These are phyloP conservation scores for Lipomyces kockii DNA, from an alignment of 805 yeast species.

Conservation along the genomic window DNA sequence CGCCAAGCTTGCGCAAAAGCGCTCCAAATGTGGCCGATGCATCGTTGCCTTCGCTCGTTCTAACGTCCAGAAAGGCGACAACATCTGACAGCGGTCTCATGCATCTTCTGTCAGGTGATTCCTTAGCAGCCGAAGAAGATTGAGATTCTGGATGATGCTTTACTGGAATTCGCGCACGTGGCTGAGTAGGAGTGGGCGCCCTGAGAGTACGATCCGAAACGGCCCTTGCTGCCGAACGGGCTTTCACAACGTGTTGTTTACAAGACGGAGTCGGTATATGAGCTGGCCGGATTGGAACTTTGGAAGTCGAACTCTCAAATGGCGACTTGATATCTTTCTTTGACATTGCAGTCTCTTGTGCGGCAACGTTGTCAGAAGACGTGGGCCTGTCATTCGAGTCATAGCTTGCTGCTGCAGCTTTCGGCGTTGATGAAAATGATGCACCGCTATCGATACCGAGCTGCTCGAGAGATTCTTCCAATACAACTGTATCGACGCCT, in stretches of 20 bases:
- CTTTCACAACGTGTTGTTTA: background rate
- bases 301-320: constrained; percentile 1
- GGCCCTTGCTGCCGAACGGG: background rate
- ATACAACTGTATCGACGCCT: background rate
- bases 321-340: background rate
- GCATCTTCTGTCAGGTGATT: background rate
- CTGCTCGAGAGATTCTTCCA: constrained; percentile 8
- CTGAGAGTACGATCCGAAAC: background rate
- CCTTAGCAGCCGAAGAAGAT: background rate
- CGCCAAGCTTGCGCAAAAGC: constrained; percentile 33
- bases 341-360: background rate
- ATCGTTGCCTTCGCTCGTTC: constrained; percentile 32
- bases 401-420: background rate
- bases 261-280: constrained; percentile 5
- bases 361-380: background rate
- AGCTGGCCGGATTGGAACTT: constrained; percentile 13
- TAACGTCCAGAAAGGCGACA: constrained; percentile 32
- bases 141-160: background rate
- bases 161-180: background rate
- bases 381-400: background rate
- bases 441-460: background rate
- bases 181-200: background rate
- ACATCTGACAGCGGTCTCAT: constrained; percentile 22
- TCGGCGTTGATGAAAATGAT: background rate
- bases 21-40: constrained; percentile 32